Base-by-base conservation (phyloP, 805 yeast species). In the Candida fluviatilis region DNA sequence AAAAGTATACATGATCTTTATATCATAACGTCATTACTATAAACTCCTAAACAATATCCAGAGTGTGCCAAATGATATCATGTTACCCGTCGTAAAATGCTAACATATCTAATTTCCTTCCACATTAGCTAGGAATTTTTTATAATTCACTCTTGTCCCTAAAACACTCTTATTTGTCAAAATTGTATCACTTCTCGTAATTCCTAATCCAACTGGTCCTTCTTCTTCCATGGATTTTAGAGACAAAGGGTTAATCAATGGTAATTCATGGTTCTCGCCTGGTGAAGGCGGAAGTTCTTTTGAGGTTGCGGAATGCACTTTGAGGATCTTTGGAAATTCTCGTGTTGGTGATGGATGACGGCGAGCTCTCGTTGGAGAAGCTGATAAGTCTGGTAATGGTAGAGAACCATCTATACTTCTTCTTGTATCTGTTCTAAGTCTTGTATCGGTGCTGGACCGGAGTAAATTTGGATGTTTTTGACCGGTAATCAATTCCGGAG, bases 111-210 rank as follows among this genome's bases (percentile, higher is more conserved):
- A n/a, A n/a, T n/a, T n/a, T n/a, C n/a, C n/a, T 11, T 35, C 29
- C 2, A 27, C 67, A 40, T 59, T 61, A 28, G 66, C 67, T 39
- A 67, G 36, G 39, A 68, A 67, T 44, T 53, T 59, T 34, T 56
- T 49, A 50, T 68, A 67, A 41, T 64, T 63, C 15, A 58, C 61
- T 17, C 69, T 49, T 2, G 73, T 68, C 3, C 70, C 68, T 35
- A 68, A 52, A 12, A 68, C 64, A 2, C 66, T 57, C 37, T 55
- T 51, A 40, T 62, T 61, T 37, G 69, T 63, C 45, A 45, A 44
- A 10, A 52, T 48, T 11, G 64, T 64, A 34, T 51, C 51, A 52
- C 49, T 58, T 33, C 72, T 50, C 8, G 43, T 43, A 17, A 59
- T 27, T 19, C 36, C 32, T 10, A 10, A 5, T 6, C 13, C 15